phyloP scores from a whole-genome alignment of 305 asterid genomes.

The Nicotiana rustica region DNA sequence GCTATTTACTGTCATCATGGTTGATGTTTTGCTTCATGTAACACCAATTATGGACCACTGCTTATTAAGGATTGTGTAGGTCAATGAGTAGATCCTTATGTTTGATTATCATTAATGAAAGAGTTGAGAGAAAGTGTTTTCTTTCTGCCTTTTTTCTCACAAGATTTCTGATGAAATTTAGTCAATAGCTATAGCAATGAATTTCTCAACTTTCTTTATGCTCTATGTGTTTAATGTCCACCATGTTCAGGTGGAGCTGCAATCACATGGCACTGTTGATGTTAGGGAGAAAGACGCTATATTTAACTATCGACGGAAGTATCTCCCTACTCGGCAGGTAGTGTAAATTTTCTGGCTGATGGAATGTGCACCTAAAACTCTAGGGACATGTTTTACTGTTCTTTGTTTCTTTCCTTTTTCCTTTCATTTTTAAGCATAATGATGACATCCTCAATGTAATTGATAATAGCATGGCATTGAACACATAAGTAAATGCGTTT shows the following conservation, averaged over 20 bases:
- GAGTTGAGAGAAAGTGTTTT: not conserved
- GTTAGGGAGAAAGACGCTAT: conserved; percentile 74
- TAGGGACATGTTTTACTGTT: conserved; percentile 23
- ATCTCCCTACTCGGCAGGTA: conserved; percentile 94
- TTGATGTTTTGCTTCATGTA: conserved; percentile 14
- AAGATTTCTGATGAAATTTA: not conserved
- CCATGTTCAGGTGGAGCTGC: conserved; percentile 79
- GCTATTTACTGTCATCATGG: conserved; percentile 4
- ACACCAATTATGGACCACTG: not conserved
- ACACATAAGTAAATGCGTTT: not conserved
- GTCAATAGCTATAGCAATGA: not conserved
- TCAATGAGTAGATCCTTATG: conserved; percentile 1
- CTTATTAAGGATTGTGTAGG: conserved; percentile 19
- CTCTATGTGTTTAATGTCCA: not conserved
- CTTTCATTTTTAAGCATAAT: not conserved
- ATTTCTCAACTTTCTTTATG: not conserved
- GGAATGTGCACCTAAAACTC: conserved; percentile 20
- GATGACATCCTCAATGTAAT: not conserved
- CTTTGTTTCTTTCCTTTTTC: not conserved
- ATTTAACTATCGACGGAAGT: conserved; percentile 82
- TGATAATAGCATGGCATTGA: conserved; percentile 1
- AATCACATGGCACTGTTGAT: conserved; percentile 58
- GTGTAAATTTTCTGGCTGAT: not conserved
- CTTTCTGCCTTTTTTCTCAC: not conserved
- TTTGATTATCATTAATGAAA: not conserved